Base-by-base conservation (phyloP, 192 early-diverging fungal species). In the Fimicolochytrium jonesii region DNA sequence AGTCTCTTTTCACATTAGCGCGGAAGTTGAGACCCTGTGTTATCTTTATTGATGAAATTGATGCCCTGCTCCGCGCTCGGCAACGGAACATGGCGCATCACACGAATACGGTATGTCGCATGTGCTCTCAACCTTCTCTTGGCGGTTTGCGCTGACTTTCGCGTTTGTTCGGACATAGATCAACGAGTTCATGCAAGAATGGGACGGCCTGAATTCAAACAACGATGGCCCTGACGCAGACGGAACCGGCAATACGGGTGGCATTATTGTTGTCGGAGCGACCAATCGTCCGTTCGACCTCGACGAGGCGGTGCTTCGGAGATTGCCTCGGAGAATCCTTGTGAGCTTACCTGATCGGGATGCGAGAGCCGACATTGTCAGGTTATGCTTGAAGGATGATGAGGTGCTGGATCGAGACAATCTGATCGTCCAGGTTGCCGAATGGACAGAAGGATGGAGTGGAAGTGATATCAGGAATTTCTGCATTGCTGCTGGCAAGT, bases 271-370 rank as follows among this genome's bases (percentile, higher is more conserved):
- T 9, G 68, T 75, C 7, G 73, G 87, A 5, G 92, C 93, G 4
- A 95, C 93, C 1, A 95, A 95, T 69, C 74, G 92, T 20, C 92
- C 92, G 17, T 94, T 92, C 72, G 92, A 94, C 62, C 71, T 95
- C 44, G 93, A 95, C 63, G 93, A 95, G 69, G 93, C 93, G 0
- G 88, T 94, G 23, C 66, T 95, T 68, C 80, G 93, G 33, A 77
- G 93, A 20, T 66, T 95, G 59, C 92, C 93, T 3, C 74, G 92
- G 11, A 74, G 93, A n/a, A 89, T 95, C 37, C 70, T 95, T 59
- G 86, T 94, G 3, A 88, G 90, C 63, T 64, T 95, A 55, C 93
- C 93, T 1, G 78, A 74, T 6, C 73, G 77, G 35, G 75, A 76
- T 22, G 90, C 88, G 44, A 78, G 92, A 13, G 69, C 71, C 17